Evolutionary conservation across 768 basidiomycete genomes (phyloP).

Genomic region (Boletus sp.): DNA sequence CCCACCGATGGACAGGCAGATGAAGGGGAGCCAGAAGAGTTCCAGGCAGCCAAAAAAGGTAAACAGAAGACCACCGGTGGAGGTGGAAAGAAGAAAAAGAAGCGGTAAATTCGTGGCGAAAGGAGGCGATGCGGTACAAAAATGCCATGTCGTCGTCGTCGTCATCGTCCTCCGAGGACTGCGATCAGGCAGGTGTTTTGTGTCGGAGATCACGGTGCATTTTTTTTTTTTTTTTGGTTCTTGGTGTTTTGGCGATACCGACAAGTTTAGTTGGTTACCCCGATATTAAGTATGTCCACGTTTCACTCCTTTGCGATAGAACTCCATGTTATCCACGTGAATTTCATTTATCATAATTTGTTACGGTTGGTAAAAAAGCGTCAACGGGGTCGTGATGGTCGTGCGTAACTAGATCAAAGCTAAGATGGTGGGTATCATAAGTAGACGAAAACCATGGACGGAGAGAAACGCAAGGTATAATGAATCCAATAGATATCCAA

Average conservation of each 20-base stretch:
- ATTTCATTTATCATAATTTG: neutral
- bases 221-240: neutral
- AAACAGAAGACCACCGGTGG: neutral
- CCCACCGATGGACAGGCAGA: constrained; percentile 7
- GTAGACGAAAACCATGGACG: neutral
- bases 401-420: neutral
- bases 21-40: constrained; percentile 1
- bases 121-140: neutral
- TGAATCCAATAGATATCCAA: neutral
- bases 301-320: neutral
- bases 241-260: neutral
- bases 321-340: neutral
- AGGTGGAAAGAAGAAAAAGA: constrained; percentile 13
- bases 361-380: neutral
- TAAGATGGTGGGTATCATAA: constrained; percentile 5
- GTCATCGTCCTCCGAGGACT: neutral
- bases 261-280: neutral
- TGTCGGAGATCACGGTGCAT: neutral
- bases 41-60: neutral
- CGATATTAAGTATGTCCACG: neutral
- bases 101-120: neutral
- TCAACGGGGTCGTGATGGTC: constrained; percentile 1
- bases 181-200: constrained; percentile 1
- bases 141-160: neutral
- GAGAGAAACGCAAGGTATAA: neutral